A percentile compares a stretch with the other conserved stretches of the same genome.
Conservation (phyloP, 2,329 filamentous ascomycete genomes). For the Diaporthe vexans region DNA sequence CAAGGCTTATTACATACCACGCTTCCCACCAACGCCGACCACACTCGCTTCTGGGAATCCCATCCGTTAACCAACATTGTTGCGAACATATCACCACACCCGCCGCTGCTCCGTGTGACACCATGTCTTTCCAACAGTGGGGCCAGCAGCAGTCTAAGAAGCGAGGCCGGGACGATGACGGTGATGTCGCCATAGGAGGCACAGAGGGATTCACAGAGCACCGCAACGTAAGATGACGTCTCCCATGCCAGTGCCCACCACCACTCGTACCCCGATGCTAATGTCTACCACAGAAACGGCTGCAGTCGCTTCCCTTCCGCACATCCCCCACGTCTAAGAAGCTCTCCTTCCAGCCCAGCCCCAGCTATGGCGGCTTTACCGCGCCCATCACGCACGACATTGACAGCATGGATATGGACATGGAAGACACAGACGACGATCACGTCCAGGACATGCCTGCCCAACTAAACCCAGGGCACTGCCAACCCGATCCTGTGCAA, state of each 20-base stretch:
- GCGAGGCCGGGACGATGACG: conserved; percentile 61
- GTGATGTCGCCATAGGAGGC: conserved; percentile 51
- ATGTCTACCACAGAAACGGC: conserved; percentile 61
- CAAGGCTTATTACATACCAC: conserved; percentile 18
- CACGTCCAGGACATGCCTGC: conserved; percentile 37
- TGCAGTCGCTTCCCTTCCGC: conserved; percentile 66
- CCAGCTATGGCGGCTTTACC: conserved; percentile 43
- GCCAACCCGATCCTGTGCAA: conserved; percentile 50
- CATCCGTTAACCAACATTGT: background rate
- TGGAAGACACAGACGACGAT: conserved; percentile 55
- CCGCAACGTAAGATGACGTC: conserved; percentile 58
- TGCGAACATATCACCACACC: conserved; percentile 23
- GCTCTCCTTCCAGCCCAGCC: conserved; percentile 49
- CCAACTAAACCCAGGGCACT: conserved; percentile 49
- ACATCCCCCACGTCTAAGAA: conserved; percentile 58
- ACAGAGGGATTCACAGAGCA: conserved; percentile 63
- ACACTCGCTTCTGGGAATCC: conserved; percentile 33
- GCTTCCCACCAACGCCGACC: conserved; percentile 16
- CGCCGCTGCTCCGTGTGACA: conserved; percentile 32
- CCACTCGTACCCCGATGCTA: conserved; percentile 6
- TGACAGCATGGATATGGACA: conserved; percentile 65
- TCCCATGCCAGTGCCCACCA: background rate
- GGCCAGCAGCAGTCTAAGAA: conserved; percentile 58
- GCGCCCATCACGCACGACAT: conserved; percentile 42
- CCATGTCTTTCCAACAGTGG: conserved; percentile 57